These are phyloP conservation scores for Akanthomyces muscarius DNA, from an alignment of 2,329 filamentous ascomycete genomes.

Conservation along the genomic window DNA sequence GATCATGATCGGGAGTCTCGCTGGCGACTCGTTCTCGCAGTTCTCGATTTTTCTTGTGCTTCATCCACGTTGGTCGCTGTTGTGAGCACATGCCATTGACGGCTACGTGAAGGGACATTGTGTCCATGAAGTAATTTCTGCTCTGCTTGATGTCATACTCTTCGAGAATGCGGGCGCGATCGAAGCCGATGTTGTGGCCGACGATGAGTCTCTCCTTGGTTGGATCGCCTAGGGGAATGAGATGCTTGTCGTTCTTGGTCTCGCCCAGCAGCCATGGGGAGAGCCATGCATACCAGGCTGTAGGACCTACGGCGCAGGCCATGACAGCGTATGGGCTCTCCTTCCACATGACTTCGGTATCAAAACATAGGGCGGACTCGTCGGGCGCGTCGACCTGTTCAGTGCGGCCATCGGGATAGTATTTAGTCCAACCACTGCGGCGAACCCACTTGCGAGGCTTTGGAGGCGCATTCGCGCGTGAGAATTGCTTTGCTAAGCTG, in stretches of 20 bases:
- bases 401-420: conserved; percentile 66
- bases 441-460: conserved; percentile 69
- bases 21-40: conserved; percentile 73
- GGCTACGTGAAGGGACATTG: conserved; percentile 96
- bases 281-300: conserved; percentile 94
- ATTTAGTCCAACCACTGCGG: conserved; percentile 91
- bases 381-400: conserved; percentile 73
- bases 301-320: conserved; percentile 88
- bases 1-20: conserved; percentile 65
- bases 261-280: conserved; percentile 92
- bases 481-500: conserved; percentile 68
- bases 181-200: conserved; percentile 94
- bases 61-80: conserved; percentile 96
- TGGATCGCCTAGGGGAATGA: conserved; percentile 83
- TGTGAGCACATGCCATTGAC: conserved; percentile 99
- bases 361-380: conserved; percentile 81
- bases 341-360: conserved; percentile 96
- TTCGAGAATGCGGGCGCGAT: conserved; percentile 80
- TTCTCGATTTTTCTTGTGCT: conserved; percentile 86
- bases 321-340: conserved; percentile 90
- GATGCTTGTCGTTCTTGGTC: conserved; percentile 68
- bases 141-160: conserved; percentile 85
- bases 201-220: conserved; percentile 71
- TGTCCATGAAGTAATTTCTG: conserved; percentile 85
- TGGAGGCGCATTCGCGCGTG: conserved; percentile 54